Conservation (phyloP, 164 flowering plant genomes). For the Kalanchoe fedtschenkoi region DNA sequence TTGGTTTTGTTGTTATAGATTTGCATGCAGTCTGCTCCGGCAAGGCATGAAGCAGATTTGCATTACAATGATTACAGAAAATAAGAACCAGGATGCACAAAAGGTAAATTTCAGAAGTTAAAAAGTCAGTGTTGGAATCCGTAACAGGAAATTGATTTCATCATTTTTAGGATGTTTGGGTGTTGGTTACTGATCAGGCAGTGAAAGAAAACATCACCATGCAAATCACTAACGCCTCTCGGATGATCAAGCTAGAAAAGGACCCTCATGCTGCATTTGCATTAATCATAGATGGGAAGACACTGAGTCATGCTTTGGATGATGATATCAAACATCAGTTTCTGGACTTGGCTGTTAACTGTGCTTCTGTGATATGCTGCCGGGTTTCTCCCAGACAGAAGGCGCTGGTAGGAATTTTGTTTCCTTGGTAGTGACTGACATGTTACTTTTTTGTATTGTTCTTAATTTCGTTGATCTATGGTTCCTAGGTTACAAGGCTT, state of each 20-base stretch:
- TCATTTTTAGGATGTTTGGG: not conserved
- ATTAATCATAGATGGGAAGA: constrained; percentile 54
- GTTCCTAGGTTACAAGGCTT: constrained; percentile 31
- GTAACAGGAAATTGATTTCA: not conserved
- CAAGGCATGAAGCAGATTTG: constrained; percentile 43
- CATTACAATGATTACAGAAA: constrained; percentile 23
- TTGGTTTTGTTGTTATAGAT: constrained; percentile 15
- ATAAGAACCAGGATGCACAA: constrained; percentile 14
- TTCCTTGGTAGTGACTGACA: not conserved
- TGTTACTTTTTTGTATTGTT: not conserved
- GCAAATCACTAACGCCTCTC: not conserved
- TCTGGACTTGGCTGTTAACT: constrained; percentile 39
- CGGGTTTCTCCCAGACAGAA: constrained; percentile 70
- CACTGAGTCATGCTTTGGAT: constrained; percentile 37
- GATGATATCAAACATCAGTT: constrained; percentile 37
- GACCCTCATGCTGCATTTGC: constrained; percentile 22
- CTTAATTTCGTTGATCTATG: not conserved
- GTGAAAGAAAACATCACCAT: not conserved
- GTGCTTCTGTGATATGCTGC: constrained; percentile 66
- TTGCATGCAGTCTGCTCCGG: constrained; percentile 52
- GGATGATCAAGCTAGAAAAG: not conserved
- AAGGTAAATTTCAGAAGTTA: constrained; percentile 18
- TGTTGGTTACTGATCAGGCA: constrained; percentile 1
- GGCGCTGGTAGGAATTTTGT: constrained; percentile 40
- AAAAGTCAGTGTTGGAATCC: not conserved